Percentiles rank a stretch among this genome's conserved stretches.
These are phyloP conservation scores for Hemisphaericaspora xylanilytica DNA, from an alignment of 1,139 yeast genomes.

Conservation along the genomic window DNA sequence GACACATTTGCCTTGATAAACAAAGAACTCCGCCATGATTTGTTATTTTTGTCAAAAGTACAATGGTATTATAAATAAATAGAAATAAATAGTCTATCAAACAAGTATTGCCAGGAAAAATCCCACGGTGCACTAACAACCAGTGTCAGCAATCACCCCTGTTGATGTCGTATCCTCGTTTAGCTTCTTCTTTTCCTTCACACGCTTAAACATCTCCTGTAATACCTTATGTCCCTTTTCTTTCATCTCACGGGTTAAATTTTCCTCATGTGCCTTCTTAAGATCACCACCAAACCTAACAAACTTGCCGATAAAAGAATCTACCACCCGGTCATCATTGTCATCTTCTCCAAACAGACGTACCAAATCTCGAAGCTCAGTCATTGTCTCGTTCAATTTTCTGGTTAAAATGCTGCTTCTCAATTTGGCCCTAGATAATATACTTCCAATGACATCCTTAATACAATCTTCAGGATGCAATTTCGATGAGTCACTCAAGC, in stretches of 20 bases:
- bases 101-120: too few relatives aligned
- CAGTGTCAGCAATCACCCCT: too few relatives aligned
- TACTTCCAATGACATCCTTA: conserved; percentile 59
- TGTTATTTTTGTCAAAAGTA: too few relatives aligned
- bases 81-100: too few relatives aligned
- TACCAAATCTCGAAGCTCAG: conserved; percentile 70
- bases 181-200: too few relatives aligned
- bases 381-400: conserved; percentile 60
- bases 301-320: conserved; percentile 70
- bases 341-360: conserved; percentile 77
- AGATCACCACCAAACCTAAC: conserved; percentile 71
- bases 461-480: conserved; percentile 75
- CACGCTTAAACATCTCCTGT: too few relatives aligned
- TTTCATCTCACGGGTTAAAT: conserved; percentile 73
- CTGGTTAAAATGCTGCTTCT: conserved; percentile 63
- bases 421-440: conserved; percentile 64
- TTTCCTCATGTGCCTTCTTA: conserved; percentile 74
- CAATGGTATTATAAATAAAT: too few relatives aligned
- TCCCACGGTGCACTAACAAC: too few relatives aligned
- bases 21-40: too few relatives aligned
- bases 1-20: too few relatives aligned
- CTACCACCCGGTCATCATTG: conserved; percentile 61
- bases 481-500: conserved; percentile 68
- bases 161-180: too few relatives aligned
- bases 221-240: too few relatives aligned